Base-by-base conservation (phyloP, 805 yeast species). In the Metschnikowia colocasiae region DNA sequence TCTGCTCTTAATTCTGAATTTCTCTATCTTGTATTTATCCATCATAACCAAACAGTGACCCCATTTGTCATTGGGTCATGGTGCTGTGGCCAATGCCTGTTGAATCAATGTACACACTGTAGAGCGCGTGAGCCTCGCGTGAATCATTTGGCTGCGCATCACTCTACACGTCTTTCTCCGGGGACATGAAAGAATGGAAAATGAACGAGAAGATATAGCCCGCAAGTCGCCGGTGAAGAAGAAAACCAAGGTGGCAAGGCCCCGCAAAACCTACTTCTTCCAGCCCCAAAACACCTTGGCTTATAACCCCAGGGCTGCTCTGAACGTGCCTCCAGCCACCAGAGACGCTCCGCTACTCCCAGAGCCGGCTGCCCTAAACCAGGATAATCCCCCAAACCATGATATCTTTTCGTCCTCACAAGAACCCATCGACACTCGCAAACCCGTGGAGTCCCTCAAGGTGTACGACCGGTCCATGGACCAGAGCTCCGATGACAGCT, bases 401-500 rank as follows among this genome's bases (percentile, higher is more conserved):
- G 19, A 8, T 6, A 18, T 13, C 20, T 6, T 9, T 4, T 19
- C 37, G 23, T 31, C 37, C 23, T 23, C 43, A 4, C 43, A 31
- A 16, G 25, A 23, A 9, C 6, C 8, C 20, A 15, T 20, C 6
- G 36, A 40, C 20, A 4, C 43, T 23, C 43, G 43, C 15, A 18
- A 22, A 15, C 43, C 36, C 10, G 27, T 40, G 36, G 29, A 40
- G n/a, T 32, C 43, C 27, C 19, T 40, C 16, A 39, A 37, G n/a
- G 19, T 34, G 6, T 42, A 41, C 19, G 53, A 50, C 40, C 41
- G 44, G 29, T 49, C 58, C 23, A 35, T 45, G 22, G 65, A 63
- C 16, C 73, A 67, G 45, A 64, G 71, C 47, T 69, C 75, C 0
- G 76, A 72, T 46, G 76, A 72, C 43, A 69, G 73, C 47, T 71